These are phyloP conservation scores for Psilocybe cyanescens DNA, from an alignment of 768 basidiomycete genomes.

Conservation along the genomic window DNA sequence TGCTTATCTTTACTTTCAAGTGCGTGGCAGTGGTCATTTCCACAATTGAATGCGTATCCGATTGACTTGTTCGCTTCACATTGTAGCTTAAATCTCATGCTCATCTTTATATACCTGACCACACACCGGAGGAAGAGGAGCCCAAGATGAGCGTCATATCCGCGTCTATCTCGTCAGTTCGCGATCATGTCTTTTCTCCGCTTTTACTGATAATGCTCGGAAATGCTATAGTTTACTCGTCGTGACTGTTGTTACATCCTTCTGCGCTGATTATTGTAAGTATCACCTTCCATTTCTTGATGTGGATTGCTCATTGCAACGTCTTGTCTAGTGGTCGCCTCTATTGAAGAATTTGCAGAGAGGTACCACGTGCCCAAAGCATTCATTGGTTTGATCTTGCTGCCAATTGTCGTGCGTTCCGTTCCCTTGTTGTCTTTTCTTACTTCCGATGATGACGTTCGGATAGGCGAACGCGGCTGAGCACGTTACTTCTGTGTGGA, in stretches of 20 bases:
- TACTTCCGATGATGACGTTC: conserved; percentile 1
- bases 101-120: conserved; percentile 49
- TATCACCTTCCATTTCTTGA: conserved; percentile 18
- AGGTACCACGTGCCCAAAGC: conserved; percentile 81
- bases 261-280: conserved; percentile 88
- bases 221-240: conserved; percentile 53
- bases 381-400: conserved; percentile 85
- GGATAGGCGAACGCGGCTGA: conserved; percentile 80
- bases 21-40: conserved; percentile 27
- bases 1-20: conserved; percentile 78
- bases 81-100: conserved; percentile 73
- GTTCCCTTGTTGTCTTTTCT: background rate
- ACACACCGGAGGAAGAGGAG: conserved; percentile 39
- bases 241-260: conserved; percentile 82
- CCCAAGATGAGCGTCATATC: conserved; percentile 73
- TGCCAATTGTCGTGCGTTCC: conserved; percentile 80
- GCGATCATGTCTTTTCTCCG: conserved; percentile 20
- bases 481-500: conserved; percentile 85
- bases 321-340: conserved; percentile 69
- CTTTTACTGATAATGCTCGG: background rate
- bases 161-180: conserved; percentile 56
- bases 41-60: background rate
- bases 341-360: conserved; percentile 89
- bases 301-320: conserved; percentile 27
- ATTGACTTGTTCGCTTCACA: background rate